Percentiles rank a stretch among this genome's conserved stretches.
phyloP scores from a whole-genome alignment of 768 basidiomycete species.

The Mycena latifolia region DNA sequence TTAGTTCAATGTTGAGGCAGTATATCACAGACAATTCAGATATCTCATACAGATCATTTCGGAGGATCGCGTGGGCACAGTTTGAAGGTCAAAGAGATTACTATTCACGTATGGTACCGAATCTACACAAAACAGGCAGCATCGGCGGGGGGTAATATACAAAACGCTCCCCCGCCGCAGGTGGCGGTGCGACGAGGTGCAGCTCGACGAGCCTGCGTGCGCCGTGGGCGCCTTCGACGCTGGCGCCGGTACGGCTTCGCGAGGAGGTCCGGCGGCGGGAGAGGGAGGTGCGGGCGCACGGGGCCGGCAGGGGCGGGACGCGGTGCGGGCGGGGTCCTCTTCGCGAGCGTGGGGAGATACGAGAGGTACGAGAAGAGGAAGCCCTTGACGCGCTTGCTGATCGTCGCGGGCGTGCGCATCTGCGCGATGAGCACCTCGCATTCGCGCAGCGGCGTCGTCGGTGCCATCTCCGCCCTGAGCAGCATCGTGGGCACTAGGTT shows the following conservation, averaged over 20 bases:
- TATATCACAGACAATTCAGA: no score
- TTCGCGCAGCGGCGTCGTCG: slow-evolving; percentile 33
- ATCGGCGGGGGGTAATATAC: no score
- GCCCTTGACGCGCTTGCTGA: slow-evolving; percentile 67
- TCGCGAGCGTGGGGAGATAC: slow-evolving; percentile 65
- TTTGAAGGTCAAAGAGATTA: no score
- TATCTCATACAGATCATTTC: no score
- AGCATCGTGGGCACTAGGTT: no score
- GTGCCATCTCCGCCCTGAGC: slow-evolving; percentile 33
- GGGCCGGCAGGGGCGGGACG: slow-evolving; percentile 33
- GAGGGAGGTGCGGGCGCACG: slow-evolving; percentile 58
- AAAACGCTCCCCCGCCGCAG: no score
- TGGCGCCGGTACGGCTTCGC: no score
- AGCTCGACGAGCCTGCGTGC: slow-evolving; percentile 66
- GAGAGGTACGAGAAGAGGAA: slow-evolving; percentile 73
- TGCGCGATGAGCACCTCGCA: slow-evolving; percentile 11
- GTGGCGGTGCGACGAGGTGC: no score
- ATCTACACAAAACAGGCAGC: no score
- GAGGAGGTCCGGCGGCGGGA: slow-evolving; percentile 67
- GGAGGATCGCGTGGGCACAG: no score
- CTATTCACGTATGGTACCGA: no score
- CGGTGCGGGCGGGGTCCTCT: slow-evolving; percentile 43
- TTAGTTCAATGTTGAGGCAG: no score
- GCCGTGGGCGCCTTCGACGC: slow-evolving; percentile 70
- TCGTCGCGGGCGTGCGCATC: slow-evolving; percentile 45